Percentiles rank a stretch among this genome's conserved stretches.
Evolutionary conservation across 768 basidiomycete species (phyloP).

Genomic region (Boletus rufocinnamomeus): DNA sequence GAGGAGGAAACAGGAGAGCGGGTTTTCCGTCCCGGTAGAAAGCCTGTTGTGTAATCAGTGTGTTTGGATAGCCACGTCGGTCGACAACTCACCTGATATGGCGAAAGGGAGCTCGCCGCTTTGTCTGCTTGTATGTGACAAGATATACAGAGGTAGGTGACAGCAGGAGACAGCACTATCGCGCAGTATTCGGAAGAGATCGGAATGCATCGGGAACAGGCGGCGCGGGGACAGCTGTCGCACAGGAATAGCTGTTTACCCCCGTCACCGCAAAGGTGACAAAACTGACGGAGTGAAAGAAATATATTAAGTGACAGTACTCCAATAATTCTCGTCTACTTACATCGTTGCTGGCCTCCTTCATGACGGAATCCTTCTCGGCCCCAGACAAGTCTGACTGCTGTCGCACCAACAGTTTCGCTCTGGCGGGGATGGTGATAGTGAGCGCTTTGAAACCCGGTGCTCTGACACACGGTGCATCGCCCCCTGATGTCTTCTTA

Average conservation of each 20-base stretch:
- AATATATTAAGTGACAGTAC: too few relatives aligned
- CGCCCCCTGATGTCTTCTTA: too few relatives aligned
- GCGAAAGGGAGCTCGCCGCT: not conserved
- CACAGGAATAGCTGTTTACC: not conserved
- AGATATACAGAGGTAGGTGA: not conserved
- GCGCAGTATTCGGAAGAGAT: not conserved
- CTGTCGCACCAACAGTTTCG: too few relatives aligned
- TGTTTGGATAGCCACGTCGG: not conserved
- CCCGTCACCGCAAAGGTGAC: not conserved
- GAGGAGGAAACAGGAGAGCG: not conserved
- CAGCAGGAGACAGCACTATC: not conserved
- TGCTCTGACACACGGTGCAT: too few relatives aligned
- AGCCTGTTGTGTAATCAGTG: not conserved
- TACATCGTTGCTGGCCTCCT: too few relatives aligned
- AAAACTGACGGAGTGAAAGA: not conserved
- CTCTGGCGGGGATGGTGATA: too few relatives aligned
- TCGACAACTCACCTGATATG: not conserved
- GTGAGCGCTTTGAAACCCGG: too few relatives aligned
- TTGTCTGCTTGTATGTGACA: not conserved
- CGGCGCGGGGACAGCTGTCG: not conserved
- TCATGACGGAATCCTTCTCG: too few relatives aligned
- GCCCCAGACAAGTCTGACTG: too few relatives aligned
- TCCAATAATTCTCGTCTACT: too few relatives aligned
- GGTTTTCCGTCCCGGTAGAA: not conserved
- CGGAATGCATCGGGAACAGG: not conserved